phyloP scores from a whole-genome alignment of 2,329 filamentous ascomycete genomes.

The Trichoderma atroviride region DNA sequence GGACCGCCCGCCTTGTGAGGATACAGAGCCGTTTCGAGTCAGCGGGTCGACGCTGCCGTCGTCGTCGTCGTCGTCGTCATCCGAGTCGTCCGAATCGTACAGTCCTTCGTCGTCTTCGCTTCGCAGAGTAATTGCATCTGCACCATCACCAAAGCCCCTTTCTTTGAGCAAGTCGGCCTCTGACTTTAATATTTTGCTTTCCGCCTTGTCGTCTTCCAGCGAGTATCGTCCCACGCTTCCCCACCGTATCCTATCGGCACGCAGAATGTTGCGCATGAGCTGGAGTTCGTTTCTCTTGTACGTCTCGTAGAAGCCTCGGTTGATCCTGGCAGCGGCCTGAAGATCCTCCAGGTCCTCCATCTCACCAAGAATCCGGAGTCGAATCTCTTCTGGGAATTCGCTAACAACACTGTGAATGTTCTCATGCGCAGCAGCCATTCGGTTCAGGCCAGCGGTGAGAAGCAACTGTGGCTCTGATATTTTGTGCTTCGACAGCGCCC shows the following conservation, averaged over 20 bases:
- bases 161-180: constrained; percentile 39
- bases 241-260: constrained; percentile 34
- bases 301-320: constrained; percentile 47
- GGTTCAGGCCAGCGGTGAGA: constrained; percentile 34
- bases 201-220: constrained; percentile 34
- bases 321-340: constrained; percentile 47
- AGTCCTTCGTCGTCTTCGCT: constrained; percentile 37
- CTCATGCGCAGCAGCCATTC: constrained; percentile 41
- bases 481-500: constrained; percentile 50
- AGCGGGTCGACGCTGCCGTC: constrained; percentile 29
- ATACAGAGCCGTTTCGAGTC: constrained; percentile 7
- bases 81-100: constrained; percentile 34
- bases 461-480: constrained; percentile 43
- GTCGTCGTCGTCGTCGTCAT: constrained; percentile 30
- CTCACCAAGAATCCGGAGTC: constrained; percentile 45
- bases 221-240: constrained; percentile 30
- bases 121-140: constrained; percentile 37
- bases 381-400: constrained; percentile 43
- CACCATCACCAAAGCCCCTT: constrained; percentile 32
- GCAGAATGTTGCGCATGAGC: constrained; percentile 43
- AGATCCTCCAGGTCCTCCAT: constrained; percentile 48
- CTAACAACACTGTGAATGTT: constrained; percentile 38
- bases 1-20: not conserved
- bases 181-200: constrained; percentile 41
- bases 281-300: constrained; percentile 50